Base-by-base conservation (phyloP, 805 yeast species). In the Yarrowia divulgata region DNA sequence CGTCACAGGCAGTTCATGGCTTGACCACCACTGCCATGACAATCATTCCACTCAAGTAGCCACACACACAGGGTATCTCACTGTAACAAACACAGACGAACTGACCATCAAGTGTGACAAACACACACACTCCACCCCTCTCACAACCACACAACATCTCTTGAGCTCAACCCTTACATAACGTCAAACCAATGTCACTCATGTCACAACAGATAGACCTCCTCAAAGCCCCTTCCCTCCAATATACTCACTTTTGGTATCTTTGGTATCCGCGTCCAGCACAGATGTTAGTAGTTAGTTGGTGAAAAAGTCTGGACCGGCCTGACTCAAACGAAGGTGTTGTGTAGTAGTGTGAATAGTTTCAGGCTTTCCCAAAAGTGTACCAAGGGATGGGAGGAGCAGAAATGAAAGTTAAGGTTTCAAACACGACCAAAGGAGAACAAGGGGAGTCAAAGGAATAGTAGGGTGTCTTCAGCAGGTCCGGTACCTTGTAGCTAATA, bases 181-280 rank as follows among this genome's bases (percentile, higher is more conserved):
- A 46, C 50, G 32, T 46, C 32, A 42, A 42, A 16, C 18, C 40
- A 16, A 42, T 43, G 46, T 9, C 50, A 46, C 34, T 10, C 32
- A 18, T 29, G n/a, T 29, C 34, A 29, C 29, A 18, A 14, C n/a
- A n/a, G n/a, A n/a, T n/a, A n/a, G 4, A 45, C 4, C 12, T 23
- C 55, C 40, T 34, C 23, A 13, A 14, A 46, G 14, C 54, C 35
- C 54, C 3, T 14, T 37, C 18, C 18, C 54, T 23, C 32, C 43
- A 14, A 14, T 40, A 57, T 42, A 57, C 64, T 57, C 64, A 57
- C 64, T 42, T 13, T 40, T 29, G 9, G 18, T 12, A 42, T 57
- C 64, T 13, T 40, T 29, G 9, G 18, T 12, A 42, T 57, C 64
- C 49, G 64, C 39, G 64, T 57, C 64, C 64, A 57, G 64, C 64